Base-by-base conservation (phyloP, 805 yeast genomes). In the Saccharomycodes ludwigii region DNA sequence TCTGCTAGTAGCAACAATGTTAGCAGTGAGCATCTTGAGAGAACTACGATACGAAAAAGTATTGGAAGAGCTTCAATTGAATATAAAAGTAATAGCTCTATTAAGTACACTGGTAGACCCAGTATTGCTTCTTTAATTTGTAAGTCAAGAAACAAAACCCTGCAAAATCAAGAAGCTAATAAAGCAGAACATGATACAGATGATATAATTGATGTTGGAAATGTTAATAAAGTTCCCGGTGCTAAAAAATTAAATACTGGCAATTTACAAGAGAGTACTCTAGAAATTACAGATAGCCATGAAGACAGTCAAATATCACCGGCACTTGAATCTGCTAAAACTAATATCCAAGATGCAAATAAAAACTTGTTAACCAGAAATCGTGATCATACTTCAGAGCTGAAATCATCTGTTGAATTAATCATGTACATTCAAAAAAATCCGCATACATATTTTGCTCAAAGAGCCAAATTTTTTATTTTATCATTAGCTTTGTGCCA, bases 401-500 rank as follows among this genome's bases (percentile, higher is more conserved):
- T 68, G 3, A 68, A 65, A 38, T 67, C 78, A 24, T 72, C 96
- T 0, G 51, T 73, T 33, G 79, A 76, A 21, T 58, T 91, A 28
- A 63, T 91, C 31, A 61, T 61, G 39, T 78, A 76, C 48, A 58
- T 91, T 14, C 94, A 85, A 56, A 39, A 58, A 2, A 61, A 79
- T 41, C 96, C 97, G 3, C 58, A 73, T 21, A 61, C 82, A 0
- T 37, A 71, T 4, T 91, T 78, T 55, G 58, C 95, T 1, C 67
- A 70, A 36, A 72, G 71, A 40, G 93, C 82, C 2, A 73, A 70
- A 35, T 80, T 88, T 54, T 91, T 91, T 48, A 58, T 91, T 31
- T 56, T 91, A 27, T 67, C 85, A 2, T 60, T 91, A 31, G 91
- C 97, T 0, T 58, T 91, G 28, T 91, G 98, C 46, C 95, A 86